Evolutionary conservation across 352 stramenopile species (phyloP), one percentile per base, ranked within the genome.

Genomic region (Phytophthora hybrid): DNA sequence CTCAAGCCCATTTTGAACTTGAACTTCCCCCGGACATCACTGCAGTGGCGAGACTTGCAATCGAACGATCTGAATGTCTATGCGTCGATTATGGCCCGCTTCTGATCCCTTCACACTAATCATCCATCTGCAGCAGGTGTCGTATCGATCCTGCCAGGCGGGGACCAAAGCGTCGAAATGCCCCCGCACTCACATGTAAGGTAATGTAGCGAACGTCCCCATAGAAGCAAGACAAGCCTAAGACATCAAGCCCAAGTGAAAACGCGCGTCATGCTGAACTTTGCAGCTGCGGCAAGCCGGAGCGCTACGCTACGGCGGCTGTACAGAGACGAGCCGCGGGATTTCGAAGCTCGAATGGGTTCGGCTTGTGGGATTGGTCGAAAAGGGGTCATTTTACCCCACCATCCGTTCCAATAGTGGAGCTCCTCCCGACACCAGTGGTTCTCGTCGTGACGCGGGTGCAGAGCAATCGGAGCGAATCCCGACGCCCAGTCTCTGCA

Each of bases 291-390:
- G 23, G 53, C 53, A 37, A 26, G 14, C 53, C 69, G 58, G 69
- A 73, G 62, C 62, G 63, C 39, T 47, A 67, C 23, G 66, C 13
- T 56, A 23, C 16, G 21, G 34, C 13, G 18, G 39, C 39, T 4
- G 13, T 13, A 46, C 58, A 70, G 55, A 78, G 57, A 79, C 67
- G 44, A 76, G 67, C 34, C 72, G 39, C 39, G n/a, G 16, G 63
- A 69, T 63, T 72, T 72, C 32, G 69, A 71, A 65, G 53, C 67
- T 59, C 53, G 32, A 62, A 49, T 31, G n/a, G 49, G n/a, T 31
- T 16, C 49, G 49, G 1, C 10, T 31, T 2, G 6, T 8, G 5
- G 34, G 56, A 72, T 76, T 76, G 69, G 69, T 10, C 59, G 32
- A 76, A 76, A 69, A 23, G 4, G 3, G 10, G 41, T 44, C 39